Percentiles rank a stretch among this genome's conserved stretches.
Conservation (phyloP, 768 basidiomycete genomes). For the Sarcomyxa edulis region DNA sequence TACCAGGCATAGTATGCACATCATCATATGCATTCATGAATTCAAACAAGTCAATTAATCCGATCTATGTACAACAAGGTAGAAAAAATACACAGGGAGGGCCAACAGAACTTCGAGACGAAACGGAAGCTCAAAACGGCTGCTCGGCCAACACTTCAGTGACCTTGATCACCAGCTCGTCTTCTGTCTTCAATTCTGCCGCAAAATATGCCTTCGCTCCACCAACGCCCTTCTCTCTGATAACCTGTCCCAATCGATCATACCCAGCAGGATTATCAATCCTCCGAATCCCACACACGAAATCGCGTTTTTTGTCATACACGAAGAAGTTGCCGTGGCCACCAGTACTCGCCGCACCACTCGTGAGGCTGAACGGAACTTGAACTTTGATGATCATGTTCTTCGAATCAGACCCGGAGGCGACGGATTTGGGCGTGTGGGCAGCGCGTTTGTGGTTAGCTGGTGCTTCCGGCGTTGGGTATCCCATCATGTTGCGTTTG, state of each 20-base stretch:
- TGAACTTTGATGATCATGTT: slow-evolving; percentile 51
- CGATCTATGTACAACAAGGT: too few relatives aligned
- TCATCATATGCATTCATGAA: too few relatives aligned
- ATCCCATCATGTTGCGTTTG: slow-evolving; percentile 23
- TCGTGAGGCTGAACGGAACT: slow-evolving; percentile 24
- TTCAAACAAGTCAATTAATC: too few relatives aligned
- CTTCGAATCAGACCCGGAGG: slow-evolving; percentile 21
- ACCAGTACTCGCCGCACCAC: slow-evolving; percentile 4
- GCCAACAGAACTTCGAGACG: neutral
- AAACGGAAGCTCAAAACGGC: slow-evolving; percentile 40
- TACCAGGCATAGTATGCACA: too few relatives aligned
- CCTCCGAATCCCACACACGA: slow-evolving; percentile 37
- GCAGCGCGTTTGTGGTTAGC: slow-evolving; percentile 14
- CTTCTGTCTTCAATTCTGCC: slow-evolving; percentile 40
- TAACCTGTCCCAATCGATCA: slow-evolving; percentile 29
- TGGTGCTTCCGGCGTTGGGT: slow-evolving; percentile 15
- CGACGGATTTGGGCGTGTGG: slow-evolving; percentile 16
- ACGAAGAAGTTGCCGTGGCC: slow-evolving; percentile 28
- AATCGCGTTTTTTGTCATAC: slow-evolving; percentile 50
- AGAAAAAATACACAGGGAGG: too few relatives aligned
- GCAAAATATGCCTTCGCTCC: slow-evolving; percentile 50
- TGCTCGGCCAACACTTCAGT: slow-evolving; percentile 52
- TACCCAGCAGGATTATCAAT: slow-evolving; percentile 29
- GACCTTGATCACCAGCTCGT: slow-evolving; percentile 45
- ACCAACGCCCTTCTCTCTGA: slow-evolving; percentile 35